A percentile compares a stretch with the other conserved stretches of the same genome.
Evolutionary conservation across 164 flowering plant genomes (phyloP).

Genomic region (Magnolia kwangsiensis): DNA sequence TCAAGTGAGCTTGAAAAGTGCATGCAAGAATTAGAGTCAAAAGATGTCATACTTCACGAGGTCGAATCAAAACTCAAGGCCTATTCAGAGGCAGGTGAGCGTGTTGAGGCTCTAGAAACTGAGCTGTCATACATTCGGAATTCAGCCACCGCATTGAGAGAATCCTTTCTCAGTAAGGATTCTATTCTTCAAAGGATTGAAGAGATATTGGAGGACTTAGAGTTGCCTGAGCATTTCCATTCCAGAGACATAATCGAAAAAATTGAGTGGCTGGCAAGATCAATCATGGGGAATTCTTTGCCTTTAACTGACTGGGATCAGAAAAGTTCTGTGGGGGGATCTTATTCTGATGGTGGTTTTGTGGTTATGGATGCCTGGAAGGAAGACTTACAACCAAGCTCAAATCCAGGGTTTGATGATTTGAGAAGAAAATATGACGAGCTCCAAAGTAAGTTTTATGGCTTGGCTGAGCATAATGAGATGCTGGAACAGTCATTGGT

Average conservation of each 20-base stretch:
- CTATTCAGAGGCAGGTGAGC: conserved; percentile 92
- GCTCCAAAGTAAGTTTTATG: conserved; percentile 73
- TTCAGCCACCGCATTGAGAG: conserved; percentile 91
- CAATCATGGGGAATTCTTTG: conserved; percentile 52
- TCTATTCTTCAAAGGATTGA: conserved; percentile 93
- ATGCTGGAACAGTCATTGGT: conserved; percentile 96
- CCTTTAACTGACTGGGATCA: conserved; percentile 67
- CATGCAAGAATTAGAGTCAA: conserved; percentile 67
- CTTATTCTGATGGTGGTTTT: conserved; percentile 66
- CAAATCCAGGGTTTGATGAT: conserved; percentile 50
- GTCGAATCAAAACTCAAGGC: conserved; percentile 63
- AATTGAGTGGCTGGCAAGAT: conserved; percentile 84
- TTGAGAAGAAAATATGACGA: conserved; percentile 75
- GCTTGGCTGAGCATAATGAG: conserved; percentile 95
- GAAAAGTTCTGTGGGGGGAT: conserved; percentile 59
- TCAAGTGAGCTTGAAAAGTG: conserved; percentile 70
- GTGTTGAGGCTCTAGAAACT: conserved; percentile 96
- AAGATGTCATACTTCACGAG: conserved; percentile 58
- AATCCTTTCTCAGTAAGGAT: conserved; percentile 91
- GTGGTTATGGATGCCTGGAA: conserved; percentile 63
- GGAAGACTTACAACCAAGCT: conserved; percentile 43
- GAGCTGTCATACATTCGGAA: conserved; percentile 96
- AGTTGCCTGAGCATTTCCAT: conserved; percentile 91
- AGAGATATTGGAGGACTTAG: conserved; percentile 87
- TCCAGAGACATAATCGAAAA: conserved; percentile 75